Base-by-base conservation (phyloP, 495 filamentous ascomycete species). In the Extremus antarcticus region DNA sequence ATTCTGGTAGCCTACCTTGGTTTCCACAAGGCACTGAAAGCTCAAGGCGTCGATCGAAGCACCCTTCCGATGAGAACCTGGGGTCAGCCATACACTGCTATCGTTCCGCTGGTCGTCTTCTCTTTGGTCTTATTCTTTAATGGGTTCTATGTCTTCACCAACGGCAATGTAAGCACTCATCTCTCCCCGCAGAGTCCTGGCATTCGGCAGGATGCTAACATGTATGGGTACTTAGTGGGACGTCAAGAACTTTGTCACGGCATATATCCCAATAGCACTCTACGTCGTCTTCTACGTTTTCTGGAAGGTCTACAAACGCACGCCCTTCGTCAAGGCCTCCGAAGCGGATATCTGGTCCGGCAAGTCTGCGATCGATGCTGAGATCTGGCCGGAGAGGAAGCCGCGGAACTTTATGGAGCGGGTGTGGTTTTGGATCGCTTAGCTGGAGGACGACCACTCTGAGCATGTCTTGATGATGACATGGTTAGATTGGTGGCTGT, bases 171-270 rank as follows among this genome's bases (percentile, higher is more conserved):
- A 9, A n/a, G 9, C 35, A 39, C 35, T 9, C 35, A 39, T 39
- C 35, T 9, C n/a, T 39, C 35, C 73, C 0, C 57, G 82, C 1
- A 68, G 70, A 1, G 71, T 69, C 47, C 76, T 82, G 47, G 61
- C 62, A 13, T 68, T 83, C 51, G 69, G 84, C 43, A 63, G 65
- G 3, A 63, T 85, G 7, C 74, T 83, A 62, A 84, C 81, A 61
- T 82, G 82, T 4, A 85, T 83, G 63, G 73, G 74, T 23, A 77
- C 79, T 19, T 84, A 84, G 60, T 81, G 80, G 63, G 76, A 78
- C 1, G 29, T 35, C 0, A 70, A 71, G 0, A 63, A 77, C 9
- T 84, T 86, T 63, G 68, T 86, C 47, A 79, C 81, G 7, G 72
- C 81, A 0, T 86, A 86, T 51, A 76, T 84, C 54, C 78, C 80